Conservation (phyloP, 2,329 filamentous ascomycete genomes). For the Penicillium sp. region DNA sequence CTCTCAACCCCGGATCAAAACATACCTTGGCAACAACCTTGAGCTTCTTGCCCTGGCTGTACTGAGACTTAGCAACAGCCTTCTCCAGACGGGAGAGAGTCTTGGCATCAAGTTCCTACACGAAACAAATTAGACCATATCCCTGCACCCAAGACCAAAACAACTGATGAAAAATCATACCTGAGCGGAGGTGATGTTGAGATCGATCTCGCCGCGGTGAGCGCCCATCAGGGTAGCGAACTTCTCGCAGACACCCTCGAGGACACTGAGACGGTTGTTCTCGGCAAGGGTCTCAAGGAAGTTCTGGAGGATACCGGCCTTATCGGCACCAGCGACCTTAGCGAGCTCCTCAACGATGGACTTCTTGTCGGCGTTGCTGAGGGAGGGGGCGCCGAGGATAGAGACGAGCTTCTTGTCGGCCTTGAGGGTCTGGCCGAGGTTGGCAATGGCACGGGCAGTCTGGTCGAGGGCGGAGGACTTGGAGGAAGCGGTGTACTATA, state of each 20-base stretch:
- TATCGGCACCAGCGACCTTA: constrained; percentile 71
- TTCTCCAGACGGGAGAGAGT: constrained; percentile 80
- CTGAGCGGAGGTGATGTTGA: constrained; percentile 84
- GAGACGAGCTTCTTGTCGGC: constrained; percentile 75
- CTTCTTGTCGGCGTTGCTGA: constrained; percentile 74
- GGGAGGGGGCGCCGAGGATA: constrained; percentile 77
- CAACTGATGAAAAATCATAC: constrained; percentile 51
- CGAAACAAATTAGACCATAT: background rate
- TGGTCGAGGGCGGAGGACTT: constrained; percentile 83
- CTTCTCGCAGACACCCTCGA: constrained; percentile 80
- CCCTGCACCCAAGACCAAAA: background rate
- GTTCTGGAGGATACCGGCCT: constrained; percentile 83
- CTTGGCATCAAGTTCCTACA: constrained; percentile 77
- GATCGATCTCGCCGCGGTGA: constrained; percentile 85
- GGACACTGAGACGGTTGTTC: constrained; percentile 87
- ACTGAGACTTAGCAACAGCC: constrained; percentile 83
- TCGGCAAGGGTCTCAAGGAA: constrained; percentile 85
- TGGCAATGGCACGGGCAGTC: constrained; percentile 73
- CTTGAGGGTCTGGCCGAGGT: constrained; percentile 67
- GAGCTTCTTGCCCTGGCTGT: constrained; percentile 91
- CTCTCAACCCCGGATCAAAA: constrained; percentile 9
- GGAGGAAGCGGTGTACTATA: constrained; percentile 88
- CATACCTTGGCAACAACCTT: constrained; percentile 87
- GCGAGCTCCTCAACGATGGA: constrained; percentile 81
- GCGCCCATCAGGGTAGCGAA: constrained; percentile 85